Percentiles rank a stretch among this genome's conserved stretches.
These are phyloP conservation scores for Aspergillus sojae DNA, from an alignment of 2,329 filamentous ascomycete species.

Conservation along the genomic window DNA sequence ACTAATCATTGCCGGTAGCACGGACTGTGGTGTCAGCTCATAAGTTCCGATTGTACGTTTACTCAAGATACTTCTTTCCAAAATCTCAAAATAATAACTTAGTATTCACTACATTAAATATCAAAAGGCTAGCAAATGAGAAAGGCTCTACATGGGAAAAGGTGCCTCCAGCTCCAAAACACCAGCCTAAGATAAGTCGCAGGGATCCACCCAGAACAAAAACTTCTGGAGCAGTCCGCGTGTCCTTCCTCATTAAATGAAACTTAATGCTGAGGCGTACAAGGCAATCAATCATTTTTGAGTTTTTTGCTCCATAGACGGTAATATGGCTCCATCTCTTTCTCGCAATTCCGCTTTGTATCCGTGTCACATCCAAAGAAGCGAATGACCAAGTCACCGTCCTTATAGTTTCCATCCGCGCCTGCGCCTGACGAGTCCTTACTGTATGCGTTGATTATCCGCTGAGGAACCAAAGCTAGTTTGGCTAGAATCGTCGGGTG, in stretches of 20 bases:
- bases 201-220: neutral
- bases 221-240: neutral
- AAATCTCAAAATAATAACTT: neutral
- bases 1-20: neutral
- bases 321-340: constrained; percentile 65
- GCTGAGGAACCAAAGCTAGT: constrained; percentile 85
- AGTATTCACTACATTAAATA: neutral
- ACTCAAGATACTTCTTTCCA: neutral
- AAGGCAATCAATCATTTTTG: constrained; percentile 22
- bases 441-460: constrained; percentile 78
- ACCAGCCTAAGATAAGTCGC: neutral
- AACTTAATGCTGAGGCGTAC: neutral
- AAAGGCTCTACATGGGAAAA: constrained; percentile 19
- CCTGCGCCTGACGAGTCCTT: constrained; percentile 41
- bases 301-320: constrained; percentile 43
- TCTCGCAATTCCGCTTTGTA: constrained; percentile 65
- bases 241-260: neutral
- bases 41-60: neutral
- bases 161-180: constrained; percentile 15
- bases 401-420: constrained; percentile 67
- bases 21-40: neutral
- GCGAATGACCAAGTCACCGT: constrained; percentile 82
- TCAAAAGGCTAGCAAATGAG: constrained; percentile 8
- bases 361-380: constrained; percentile 71
- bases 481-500: constrained; percentile 93